A percentile compares a stretch with the other conserved stretches of the same genome.
Conservation (phyloP, 1,284 basidiomycete genomes). For the Leccinum pallidistipes region DNA sequence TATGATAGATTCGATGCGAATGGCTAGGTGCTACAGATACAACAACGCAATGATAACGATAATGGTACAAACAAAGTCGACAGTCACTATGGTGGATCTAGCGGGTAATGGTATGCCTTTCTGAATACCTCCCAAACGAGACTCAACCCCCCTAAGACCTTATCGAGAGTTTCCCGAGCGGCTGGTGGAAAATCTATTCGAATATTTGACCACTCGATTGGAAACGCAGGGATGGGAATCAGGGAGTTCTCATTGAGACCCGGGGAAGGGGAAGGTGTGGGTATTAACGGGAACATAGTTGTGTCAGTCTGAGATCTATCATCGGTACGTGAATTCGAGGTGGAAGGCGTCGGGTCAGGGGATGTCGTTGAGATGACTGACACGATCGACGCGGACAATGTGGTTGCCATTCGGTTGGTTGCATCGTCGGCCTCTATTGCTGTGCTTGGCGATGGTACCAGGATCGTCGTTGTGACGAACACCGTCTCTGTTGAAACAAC, state of each 20-base stretch:
- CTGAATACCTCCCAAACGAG: slow-evolving; percentile 49
- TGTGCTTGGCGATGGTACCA: slow-evolving; percentile 13
- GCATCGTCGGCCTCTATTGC: background rate
- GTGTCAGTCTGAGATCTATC: slow-evolving; percentile 14
- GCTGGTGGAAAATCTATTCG: slow-evolving; percentile 27
- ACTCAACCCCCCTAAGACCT: slow-evolving; percentile 38
- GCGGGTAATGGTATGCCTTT: slow-evolving; percentile 56
- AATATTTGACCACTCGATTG: slow-evolving; percentile 32
- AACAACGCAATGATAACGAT: slow-evolving; percentile 8
- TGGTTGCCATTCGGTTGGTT: slow-evolving; percentile 5
- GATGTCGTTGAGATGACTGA: slow-evolving; percentile 7
- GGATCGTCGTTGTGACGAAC: slow-evolving; percentile 37
- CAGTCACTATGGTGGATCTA: slow-evolving; percentile 44
- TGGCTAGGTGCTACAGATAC: slow-evolving; percentile 17
- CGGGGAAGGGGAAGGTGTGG: slow-evolving; percentile 18
- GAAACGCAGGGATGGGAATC: slow-evolving; percentile 13
- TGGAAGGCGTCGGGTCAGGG: slow-evolving; percentile 2
- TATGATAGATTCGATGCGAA: background rate
- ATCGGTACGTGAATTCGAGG: slow-evolving; percentile 4
- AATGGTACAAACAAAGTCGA: slow-evolving; percentile 6
- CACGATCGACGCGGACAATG: slow-evolving; percentile 4
- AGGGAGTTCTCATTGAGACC: slow-evolving; percentile 18
- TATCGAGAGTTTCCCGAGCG: slow-evolving; percentile 31
- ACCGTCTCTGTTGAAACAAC: slow-evolving; percentile 25
- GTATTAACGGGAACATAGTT: slow-evolving; percentile 10